Conservation (phyloP, 2,329 filamentous ascomycete species). For the Aspergillus eucalypticola region DNA sequence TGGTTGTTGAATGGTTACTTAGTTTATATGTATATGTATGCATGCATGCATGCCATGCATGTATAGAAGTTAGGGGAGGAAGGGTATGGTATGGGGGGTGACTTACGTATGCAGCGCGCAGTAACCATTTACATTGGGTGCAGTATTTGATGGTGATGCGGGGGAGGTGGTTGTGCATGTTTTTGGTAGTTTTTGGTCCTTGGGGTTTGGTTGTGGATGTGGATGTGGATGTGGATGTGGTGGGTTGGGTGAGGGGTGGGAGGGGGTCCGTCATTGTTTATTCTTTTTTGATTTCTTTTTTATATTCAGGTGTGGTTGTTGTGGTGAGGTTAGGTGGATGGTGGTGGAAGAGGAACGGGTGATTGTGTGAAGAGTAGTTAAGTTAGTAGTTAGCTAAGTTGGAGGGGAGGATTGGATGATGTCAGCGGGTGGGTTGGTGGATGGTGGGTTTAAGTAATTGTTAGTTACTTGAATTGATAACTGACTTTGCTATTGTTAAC, state of each 20-base stretch:
- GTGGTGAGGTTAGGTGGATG: constrained; percentile 56
- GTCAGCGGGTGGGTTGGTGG: constrained; percentile 24
- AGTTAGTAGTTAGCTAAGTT: neutral
- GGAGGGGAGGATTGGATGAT: constrained; percentile 26
- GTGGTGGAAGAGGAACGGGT: constrained; percentile 55
- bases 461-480: too few species aligned
- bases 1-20: too few species aligned
- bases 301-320: too few species aligned
- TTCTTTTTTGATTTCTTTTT: too few species aligned
- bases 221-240: constrained; percentile 6
- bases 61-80: too few species aligned
- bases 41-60: too few species aligned
- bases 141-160: constrained; percentile 88
- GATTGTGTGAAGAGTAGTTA: neutral
- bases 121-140: constrained; percentile 91
- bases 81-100: neutral
- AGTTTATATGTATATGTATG: too few species aligned
- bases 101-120: constrained; percentile 79
- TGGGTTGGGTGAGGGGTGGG: constrained; percentile 4
- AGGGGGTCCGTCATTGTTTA: constrained; percentile 18
- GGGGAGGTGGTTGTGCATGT: constrained; percentile 53
- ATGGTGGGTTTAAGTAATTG: neutral
- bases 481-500: too few species aligned
- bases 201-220: constrained; percentile 1
- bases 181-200: constrained; percentile 1